Evolutionary conservation across 805 yeast genomes (phyloP).

Genomic region (Cyberlindnera suaveolens): DNA sequence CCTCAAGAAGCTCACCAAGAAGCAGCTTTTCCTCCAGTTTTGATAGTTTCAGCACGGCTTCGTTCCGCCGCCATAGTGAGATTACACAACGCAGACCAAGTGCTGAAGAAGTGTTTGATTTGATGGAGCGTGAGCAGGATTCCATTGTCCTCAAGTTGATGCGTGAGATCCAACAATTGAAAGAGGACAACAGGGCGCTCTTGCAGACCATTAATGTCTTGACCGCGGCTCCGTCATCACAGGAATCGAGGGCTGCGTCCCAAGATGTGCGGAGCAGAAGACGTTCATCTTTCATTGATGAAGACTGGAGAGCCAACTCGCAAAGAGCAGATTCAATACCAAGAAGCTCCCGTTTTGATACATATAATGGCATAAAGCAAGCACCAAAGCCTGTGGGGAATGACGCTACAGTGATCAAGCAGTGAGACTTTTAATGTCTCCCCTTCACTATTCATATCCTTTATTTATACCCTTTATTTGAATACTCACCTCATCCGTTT

Average conservation of each 20-base stretch:
- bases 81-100: slow-evolving; percentile 21
- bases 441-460: too few species aligned
- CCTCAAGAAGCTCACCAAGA: slow-evolving; percentile 19
- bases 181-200: slow-evolving; percentile 44
- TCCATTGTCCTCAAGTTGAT: slow-evolving; percentile 63
- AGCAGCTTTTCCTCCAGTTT: slow-evolving; percentile 9
- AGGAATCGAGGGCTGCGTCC: background rate
- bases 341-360: background rate
- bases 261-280: background rate
- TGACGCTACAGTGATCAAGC: too few species aligned
- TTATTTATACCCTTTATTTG: too few species aligned
- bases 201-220: slow-evolving; percentile 19
- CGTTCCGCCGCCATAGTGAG: slow-evolving; percentile 17
- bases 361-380: background rate
- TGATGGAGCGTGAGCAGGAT: slow-evolving; percentile 71
- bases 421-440: too few species aligned
- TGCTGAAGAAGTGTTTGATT: slow-evolving; percentile 46
- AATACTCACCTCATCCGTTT: too few species aligned
- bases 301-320: background rate
- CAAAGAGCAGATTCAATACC: background rate
- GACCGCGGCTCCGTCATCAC: slow-evolving; percentile 6
- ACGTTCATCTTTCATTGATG: background rate
- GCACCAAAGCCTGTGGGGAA: background rate
- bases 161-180: slow-evolving; percentile 50
- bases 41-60: slow-evolving; percentile 6